A percentile compares a stretch with the other conserved stretches of the same genome.
phyloP scores from a whole-genome alignment of 2,329 filamentous ascomycete species.

The Microdochium trichocladiopsis region DNA sequence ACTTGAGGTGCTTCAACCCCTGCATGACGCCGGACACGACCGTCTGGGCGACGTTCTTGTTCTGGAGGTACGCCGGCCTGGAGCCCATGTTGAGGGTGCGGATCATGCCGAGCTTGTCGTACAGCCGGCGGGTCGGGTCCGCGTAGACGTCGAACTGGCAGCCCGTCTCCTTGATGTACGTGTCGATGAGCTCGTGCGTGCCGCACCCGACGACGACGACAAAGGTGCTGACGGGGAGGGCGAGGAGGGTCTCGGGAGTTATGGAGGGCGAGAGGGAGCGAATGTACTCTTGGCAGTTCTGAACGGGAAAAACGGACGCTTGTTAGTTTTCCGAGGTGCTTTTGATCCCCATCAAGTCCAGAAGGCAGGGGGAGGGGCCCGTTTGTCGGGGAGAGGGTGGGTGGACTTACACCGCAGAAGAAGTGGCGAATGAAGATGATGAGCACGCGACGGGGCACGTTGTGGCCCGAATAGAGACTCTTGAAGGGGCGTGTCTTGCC shows the following conservation, averaged over 20 bases:
- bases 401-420: constrained; percentile 63
- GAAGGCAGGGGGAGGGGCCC: no score
- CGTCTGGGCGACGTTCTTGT: constrained; percentile 40
- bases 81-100: constrained; percentile 53
- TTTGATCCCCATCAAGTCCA: not conserved
- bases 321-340: not conserved
- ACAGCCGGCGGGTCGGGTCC: constrained; percentile 63
- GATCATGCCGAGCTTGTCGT: constrained; percentile 61
- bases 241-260: constrained; percentile 39
- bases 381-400: no score
- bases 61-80: constrained; percentile 56
- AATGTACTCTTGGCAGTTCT: constrained; percentile 75
- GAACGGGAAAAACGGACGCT: not conserved
- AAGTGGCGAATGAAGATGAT: constrained; percentile 74
- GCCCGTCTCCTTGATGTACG: constrained; percentile 55
- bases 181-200: constrained; percentile 57
- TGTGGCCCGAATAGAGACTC: constrained; percentile 51
- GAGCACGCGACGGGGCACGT: constrained; percentile 50
- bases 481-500: constrained; percentile 55
- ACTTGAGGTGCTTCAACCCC: constrained; percentile 48
- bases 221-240: constrained; percentile 48
- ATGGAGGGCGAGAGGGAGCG: constrained; percentile 53
- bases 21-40: constrained; percentile 49
- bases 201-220: constrained; percentile 70
- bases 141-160: constrained; percentile 71